Evolutionary conservation across 371 early-diverging fungal species (phyloP).

Genomic region (Mycotypha africana): DNA sequence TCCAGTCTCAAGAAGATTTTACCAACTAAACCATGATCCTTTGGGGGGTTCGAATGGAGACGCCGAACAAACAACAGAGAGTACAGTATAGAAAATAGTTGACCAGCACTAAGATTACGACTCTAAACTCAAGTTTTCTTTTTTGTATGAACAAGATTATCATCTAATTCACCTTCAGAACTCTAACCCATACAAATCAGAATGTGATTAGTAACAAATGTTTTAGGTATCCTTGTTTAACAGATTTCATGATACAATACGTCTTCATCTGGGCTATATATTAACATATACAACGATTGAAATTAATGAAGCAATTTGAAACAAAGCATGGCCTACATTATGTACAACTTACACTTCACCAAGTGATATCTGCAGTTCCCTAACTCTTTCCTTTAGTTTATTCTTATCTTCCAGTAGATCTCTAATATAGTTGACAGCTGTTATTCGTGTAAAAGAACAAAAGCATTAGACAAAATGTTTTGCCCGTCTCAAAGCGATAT

Average conservation of each 20-base stretch:
- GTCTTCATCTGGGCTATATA: slow-evolving; percentile 13
- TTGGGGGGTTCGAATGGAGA: no score
- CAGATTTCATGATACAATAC: neutral
- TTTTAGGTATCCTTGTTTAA: neutral
- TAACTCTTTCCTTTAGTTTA: slow-evolving; percentile 2
- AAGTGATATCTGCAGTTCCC: slow-evolving; percentile 7
- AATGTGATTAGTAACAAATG: neutral
- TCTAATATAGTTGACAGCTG: slow-evolving; percentile 18
- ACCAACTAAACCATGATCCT: no score
- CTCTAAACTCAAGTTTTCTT: no score
- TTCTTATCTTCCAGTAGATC: slow-evolving; percentile 15
- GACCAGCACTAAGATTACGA: no score
- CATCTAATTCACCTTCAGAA: slow-evolving; percentile 12
- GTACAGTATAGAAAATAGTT: no score
- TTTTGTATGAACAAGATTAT: no score
- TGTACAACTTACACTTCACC: slow-evolving; percentile 19
- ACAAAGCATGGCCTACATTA: no score
- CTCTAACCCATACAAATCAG: no score
- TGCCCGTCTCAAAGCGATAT: neutral
- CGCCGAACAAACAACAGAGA: no score
- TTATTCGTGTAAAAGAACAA: no score
- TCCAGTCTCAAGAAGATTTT: no score
- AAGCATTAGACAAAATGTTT: neutral
- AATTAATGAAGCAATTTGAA: neutral
- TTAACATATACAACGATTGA: neutral